Conservation (phyloP, 2,329 filamentous ascomycete species). For the Didymosphaeria variabile region DNA sequence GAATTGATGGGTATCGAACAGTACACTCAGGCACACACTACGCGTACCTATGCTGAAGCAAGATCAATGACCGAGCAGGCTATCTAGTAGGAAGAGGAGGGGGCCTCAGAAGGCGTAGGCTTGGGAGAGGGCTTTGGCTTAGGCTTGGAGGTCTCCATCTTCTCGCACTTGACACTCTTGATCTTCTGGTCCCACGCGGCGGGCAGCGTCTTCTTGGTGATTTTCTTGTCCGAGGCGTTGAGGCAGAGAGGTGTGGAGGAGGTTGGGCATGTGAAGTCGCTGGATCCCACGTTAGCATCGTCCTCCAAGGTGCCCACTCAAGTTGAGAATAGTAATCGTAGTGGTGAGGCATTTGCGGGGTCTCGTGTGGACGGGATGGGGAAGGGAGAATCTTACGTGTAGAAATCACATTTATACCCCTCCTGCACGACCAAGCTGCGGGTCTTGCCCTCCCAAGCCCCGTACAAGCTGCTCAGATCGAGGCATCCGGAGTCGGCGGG, state of each 20-base stretch:
- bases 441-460: conserved; percentile 26
- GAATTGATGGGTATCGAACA: conserved; percentile 9
- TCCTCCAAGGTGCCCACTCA: too few species aligned
- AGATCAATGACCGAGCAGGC: neutral
- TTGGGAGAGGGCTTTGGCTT: conserved; percentile 2
- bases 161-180: conserved; percentile 18
- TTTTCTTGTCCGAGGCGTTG: conserved; percentile 6
- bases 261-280: conserved; percentile 15
- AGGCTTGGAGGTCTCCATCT: conserved; percentile 1
- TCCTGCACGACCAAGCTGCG: conserved; percentile 26
- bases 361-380: neutral
- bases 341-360: too few species aligned
- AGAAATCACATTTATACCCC: conserved; percentile 31
- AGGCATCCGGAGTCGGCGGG: conserved; percentile 24
- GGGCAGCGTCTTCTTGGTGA: conserved; percentile 14
- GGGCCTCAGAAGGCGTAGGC: neutral
- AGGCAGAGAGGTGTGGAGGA: conserved; percentile 13
- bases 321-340: too few species aligned
- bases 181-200: conserved; percentile 13
- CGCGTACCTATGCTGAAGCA: too few species aligned
- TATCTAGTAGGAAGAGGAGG: conserved; percentile 1
- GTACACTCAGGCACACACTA: neutral
- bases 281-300: neutral
- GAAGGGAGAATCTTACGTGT: conserved; percentile 23
- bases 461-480: conserved; percentile 30